Base-by-base conservation (phyloP, 768 basidiomycete genomes). In the Suillus luteus region DNA sequence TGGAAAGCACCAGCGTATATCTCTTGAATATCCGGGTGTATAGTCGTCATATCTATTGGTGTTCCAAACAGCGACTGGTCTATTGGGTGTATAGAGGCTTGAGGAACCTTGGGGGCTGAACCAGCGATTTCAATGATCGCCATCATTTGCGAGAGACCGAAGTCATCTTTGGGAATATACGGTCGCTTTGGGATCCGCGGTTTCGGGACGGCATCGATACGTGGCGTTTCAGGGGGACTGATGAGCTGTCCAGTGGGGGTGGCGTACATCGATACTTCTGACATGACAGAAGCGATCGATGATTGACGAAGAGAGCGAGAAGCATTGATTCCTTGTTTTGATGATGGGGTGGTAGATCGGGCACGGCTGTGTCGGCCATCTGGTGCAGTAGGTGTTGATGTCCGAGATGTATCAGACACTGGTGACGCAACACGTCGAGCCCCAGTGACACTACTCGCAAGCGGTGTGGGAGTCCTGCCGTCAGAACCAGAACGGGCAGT, bases 121-220 rank as follows among this genome's bases (percentile, higher is more conserved):
- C 86, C 87, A 40, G 82, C 81, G 43, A 84, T 82, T 74, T 95
- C 90, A 62, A 97, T 94, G 49, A 96, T 82, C 31, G 92, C 89
- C 83, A 97, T 83, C 92, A 97, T 95, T 59, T 88, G 83, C 9
- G 85, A 77, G 31, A 96, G 79, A 2, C 95, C 95, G 76, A 96
- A 96, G 73, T 96, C 93, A 71, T 96, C 88, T 65, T 82, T 83
- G n/a, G 85, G 85, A 55, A 90, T 75, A 49, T 85, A 72, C 40
- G 82, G 79, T 52, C 76, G 83, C 65, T 80, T 85, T 52, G 41
- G 9, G 57, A 76, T 76, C 48, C 77, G 77, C 1, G 78, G 72
- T 62, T 78, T 82, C 43, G 69, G 60, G 67, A 71, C 31, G 66
- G 17, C 52, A 62, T 69, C 66, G 33, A 17, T 65, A 59, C 51